phyloP scores from a whole-genome alignment of 768 basidiomycete genomes.

The Boletus rufocinnamomeus region DNA sequence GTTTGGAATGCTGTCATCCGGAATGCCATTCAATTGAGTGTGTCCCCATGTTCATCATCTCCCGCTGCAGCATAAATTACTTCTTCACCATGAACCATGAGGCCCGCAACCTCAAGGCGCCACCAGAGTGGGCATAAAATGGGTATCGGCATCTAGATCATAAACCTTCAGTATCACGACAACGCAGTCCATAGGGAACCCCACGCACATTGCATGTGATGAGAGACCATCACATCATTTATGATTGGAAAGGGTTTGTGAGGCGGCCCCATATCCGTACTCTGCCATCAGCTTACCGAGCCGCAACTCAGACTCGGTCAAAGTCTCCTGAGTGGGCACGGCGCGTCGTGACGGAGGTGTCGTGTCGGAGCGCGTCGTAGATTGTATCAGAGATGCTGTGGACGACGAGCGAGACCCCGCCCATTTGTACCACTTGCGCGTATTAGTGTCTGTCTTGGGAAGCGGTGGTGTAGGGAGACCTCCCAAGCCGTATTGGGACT shows the following conservation, averaged over 20 bases:
- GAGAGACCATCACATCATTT: neutral
- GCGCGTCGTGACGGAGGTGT: neutral
- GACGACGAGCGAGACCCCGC: slow-evolving; percentile 15
- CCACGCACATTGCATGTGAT: neutral
- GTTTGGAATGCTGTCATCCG: neutral
- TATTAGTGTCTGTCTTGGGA: neutral
- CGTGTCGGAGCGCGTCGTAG: neutral
- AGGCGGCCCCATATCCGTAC: slow-evolving; percentile 1
- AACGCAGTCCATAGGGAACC: neutral
- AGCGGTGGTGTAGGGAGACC: neutral
- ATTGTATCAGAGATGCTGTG: slow-evolving; percentile 16
- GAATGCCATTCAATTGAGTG: neutral
- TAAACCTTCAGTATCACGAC: neutral
- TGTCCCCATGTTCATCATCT: no score
- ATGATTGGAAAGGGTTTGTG: neutral
- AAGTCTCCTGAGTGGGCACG: neutral
- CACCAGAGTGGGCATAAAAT: neutral
- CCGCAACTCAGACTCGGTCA: neutral
- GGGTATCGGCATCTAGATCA: neutral
- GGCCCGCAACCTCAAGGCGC: neutral
- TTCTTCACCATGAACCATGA: no score
- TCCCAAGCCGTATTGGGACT: slow-evolving; percentile 24
- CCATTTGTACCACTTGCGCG: slow-evolving; percentile 26
- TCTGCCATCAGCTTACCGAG: slow-evolving; percentile 2
- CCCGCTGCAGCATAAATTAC: neutral